Base-by-base conservation (phyloP, 179 eudicot genomes). In the Carnegiea gigantea region DNA sequence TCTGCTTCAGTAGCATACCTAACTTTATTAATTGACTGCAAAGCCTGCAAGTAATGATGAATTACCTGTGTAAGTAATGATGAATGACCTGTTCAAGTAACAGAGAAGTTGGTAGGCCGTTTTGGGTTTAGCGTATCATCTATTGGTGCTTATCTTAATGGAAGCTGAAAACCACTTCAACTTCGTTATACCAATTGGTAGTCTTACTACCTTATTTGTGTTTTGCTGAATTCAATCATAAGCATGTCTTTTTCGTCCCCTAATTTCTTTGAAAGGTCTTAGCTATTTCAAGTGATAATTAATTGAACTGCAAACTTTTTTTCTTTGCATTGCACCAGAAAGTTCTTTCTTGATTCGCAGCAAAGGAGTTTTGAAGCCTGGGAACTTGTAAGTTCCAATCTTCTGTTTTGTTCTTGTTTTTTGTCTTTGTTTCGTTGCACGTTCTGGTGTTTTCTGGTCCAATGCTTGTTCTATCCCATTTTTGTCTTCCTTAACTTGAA, bases 341-440 rank as follows among this genome's bases (percentile, higher is more conserved):
- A 86, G 79, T 78, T 89, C 28, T 76, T 93, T 80, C 84, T 81
- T 82, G 88, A 81, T 80, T 77, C 81, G 71, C 84, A 83, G 33
- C 77, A 77, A 43, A 86, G 85, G 82, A 76, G 79, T 64, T 24
- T 92, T 81, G 95, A 93, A 87, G 94, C 95, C 33, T 95, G 98
- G 98, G 97, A 93, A 83, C 92, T 95, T 73, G 98, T 93, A 88
- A 64, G 89, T 81, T 81, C 38, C 59, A 77, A 28, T 33, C 48
- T 72, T 65, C 11, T 20, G 9, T 46, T 40, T 38, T 28, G 30
- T 28, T 77, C 33, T 33, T 20, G 6, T 17, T 33, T 33, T 33
- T 33, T 33, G 2, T 33, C 0, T 33, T 44, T 10, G n/a, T 6
- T 70, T 49, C 46, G 46, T 79, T 48, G 67, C 36, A 49, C 17